Evolutionary conservation across 371 early-diverging fungal genomes (phyloP), one percentile per base, ranked within the genome.

Genomic region (Rhizomucor pusillus): DNA sequence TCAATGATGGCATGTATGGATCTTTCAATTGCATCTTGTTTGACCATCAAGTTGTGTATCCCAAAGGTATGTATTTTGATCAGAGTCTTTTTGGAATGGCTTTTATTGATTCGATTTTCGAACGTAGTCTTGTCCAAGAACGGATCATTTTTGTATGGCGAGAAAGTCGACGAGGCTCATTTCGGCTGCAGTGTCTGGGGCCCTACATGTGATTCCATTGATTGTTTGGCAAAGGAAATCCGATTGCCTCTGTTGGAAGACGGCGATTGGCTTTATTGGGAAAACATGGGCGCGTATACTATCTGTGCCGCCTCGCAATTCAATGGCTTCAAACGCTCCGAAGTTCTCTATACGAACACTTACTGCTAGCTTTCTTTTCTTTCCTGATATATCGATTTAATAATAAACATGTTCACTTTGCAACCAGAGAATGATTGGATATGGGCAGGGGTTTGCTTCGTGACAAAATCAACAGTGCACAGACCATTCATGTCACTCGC

Each of bases 141-240:
- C 25, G 34, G 43, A 41, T 33, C 43, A 20, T 54, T 51, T 37
- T 35, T 51, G 50, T 49, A 59, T 34, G 54, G 50, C 13, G 35
- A 37, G 41, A 40, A 20, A 35, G 29, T n/a, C 1, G 34, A 52
- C 2, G 69, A 69, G 34, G 34, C 54, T 1, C 54, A 55, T 13
- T 90, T 65, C 65, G 63, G 71, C 20, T 85, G 90, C 75, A 87
- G 86, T 66, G 79, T 96, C 55, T 97, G 98, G 98, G 97, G 97
- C n/a, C 98, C 97, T 23, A 98, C 97, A 40, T 98, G 98, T 73
- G 98, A 98, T 73, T 95, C 95, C 16, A 93, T 97, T 60, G 99
- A 98, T 76, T 92, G 92, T 69, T 85, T 98, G 49, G 83, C 81
- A 58, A 74, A 85, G 50, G 77, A 84, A 36, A 67, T 79, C 14